phyloP scores from a whole-genome alignment of 257 asterid species.

The Gentiana dahurica region DNA sequence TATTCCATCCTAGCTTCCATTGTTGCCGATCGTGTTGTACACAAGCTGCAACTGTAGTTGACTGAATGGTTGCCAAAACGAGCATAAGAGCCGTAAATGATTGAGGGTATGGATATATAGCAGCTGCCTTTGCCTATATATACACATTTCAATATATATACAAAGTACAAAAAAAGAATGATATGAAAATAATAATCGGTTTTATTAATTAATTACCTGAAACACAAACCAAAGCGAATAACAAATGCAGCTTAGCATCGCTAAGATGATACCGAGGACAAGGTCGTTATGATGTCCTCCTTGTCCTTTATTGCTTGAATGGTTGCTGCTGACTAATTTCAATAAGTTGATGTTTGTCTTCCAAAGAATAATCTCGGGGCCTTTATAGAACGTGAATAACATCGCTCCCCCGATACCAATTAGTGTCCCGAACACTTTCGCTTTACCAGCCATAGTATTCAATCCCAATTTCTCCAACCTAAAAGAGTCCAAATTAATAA shows the following conservation, averaged over 20 bases:
- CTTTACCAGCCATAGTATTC: slow-evolving; percentile 17
- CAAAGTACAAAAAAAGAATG: background rate
- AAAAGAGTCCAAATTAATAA: background rate
- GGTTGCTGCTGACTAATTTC: no score
- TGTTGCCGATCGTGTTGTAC: slow-evolving; percentile 10
- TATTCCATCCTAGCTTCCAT: slow-evolving; percentile 36
- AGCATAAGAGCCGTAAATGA: slow-evolving; percentile 26
- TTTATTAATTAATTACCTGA: slow-evolving; percentile 16
- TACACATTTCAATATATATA: no score
- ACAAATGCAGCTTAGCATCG: slow-evolving; percentile 19
- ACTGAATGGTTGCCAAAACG: slow-evolving; percentile 19
- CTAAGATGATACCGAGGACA: slow-evolving; percentile 18
- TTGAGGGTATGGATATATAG: slow-evolving; percentile 10
- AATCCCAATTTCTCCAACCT: slow-evolving; percentile 25
- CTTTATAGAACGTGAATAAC: slow-evolving; percentile 24
- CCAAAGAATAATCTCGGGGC: slow-evolving; percentile 13
- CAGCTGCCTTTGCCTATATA: background rate
- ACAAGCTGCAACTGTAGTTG: slow-evolving; percentile 17
- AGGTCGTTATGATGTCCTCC: background rate
- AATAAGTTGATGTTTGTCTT: slow-evolving; percentile 12
- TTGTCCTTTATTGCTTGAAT: background rate
- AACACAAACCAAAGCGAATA: slow-evolving; percentile 27
- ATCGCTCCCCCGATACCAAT: slow-evolving; percentile 30
- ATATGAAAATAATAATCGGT: background rate
- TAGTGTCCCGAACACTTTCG: slow-evolving; percentile 23